These are phyloP conservation scores for Parasitella parasitica DNA, from an alignment of 371 early-diverging fungal species.

Conservation along the genomic window DNA sequence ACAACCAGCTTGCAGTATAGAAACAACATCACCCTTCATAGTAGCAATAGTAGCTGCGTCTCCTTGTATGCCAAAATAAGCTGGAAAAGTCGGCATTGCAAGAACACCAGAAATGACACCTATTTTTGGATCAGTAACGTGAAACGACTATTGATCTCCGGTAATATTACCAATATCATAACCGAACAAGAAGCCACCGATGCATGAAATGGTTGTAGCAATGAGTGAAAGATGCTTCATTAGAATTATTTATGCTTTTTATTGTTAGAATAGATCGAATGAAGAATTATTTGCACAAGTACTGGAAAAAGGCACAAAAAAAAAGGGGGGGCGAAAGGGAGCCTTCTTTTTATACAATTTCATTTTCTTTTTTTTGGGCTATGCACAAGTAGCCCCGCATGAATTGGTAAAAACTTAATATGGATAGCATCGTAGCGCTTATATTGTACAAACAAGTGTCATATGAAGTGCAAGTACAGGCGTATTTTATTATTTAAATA, in stretches of 20 bases:
- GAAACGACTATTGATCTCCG: no score
- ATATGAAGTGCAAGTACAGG: neutral
- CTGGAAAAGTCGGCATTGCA: slow-evolving; percentile 44
- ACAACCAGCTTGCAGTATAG: slow-evolving; percentile 46
- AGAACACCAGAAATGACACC: slow-evolving; percentile 40
- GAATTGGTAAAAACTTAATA: neutral
- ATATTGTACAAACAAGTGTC: neutral
- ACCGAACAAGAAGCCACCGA: slow-evolving; percentile 51
- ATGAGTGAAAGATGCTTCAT: slow-evolving; percentile 42
- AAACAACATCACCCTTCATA: slow-evolving; percentile 44
- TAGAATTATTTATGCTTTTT: neutral
- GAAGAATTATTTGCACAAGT: neutral
- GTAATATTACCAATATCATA: slow-evolving; percentile 51
- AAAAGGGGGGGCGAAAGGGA: neutral
- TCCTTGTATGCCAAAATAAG: slow-evolving; percentile 36
- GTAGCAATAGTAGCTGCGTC: slow-evolving; percentile 25
- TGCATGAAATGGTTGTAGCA: slow-evolving; percentile 44
- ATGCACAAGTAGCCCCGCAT: no score
- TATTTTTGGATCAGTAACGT: no score
- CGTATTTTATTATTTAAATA: neutral
- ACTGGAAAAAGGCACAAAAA: neutral
- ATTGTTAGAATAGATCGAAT: neutral
- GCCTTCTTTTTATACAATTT: neutral
- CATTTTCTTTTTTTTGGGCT: no score
- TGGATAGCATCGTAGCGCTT: neutral